Evolutionary conservation across 495 filamentous ascomycete genomes (phyloP), one percentile per base, ranked within the genome.

Genomic region (Aspergillus asperescens): DNA sequence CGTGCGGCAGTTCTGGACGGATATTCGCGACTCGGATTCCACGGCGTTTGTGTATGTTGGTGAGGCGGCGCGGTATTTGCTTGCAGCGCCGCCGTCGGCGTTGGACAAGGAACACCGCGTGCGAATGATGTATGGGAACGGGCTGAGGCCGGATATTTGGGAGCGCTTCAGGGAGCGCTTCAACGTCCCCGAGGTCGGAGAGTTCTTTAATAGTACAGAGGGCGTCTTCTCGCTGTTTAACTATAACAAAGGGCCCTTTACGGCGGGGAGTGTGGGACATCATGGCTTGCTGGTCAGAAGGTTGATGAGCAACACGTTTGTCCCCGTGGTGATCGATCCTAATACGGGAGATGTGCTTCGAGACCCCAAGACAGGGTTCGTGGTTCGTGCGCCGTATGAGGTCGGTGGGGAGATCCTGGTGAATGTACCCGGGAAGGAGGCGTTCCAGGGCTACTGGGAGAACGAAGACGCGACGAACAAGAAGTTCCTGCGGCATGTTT

Each of bases 21-120:
- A 93, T 43, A 68, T 90, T 24, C 79, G 82, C 19, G 84, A 86
- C 55, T 84, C 81, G 0, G 64, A 76, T 13, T 77, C 86, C 4
- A 90, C 85, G 1, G 72, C 79, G 50, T 87, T 90, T 63, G 80
- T 86, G 9, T 93, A 93, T 59, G 88, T 93, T n/a, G 87, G 88
- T 56, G 87, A 93, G 64, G 88, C 84, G 0, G 79, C 86, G 22
- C 75, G 87, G 3, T 93, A 91, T 48, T 76, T 93, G 1, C 78
- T 93, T 13, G 81, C 86, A 0, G 77, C 80, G 9, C 85, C 86
- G 0, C 80, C 82, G 0, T 81, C 77, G 2, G 76, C 81, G 1
- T 65, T 76, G 2, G 88, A 93, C 54, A 77, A 72, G 18, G 69
- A 81, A 5, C 87, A 93, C 57, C 77, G 75, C 12, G 76, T 90